Evolutionary conservation across 495 filamentous ascomycete genomes (phyloP).

Genomic region (Podospora tetraspora): DNA sequence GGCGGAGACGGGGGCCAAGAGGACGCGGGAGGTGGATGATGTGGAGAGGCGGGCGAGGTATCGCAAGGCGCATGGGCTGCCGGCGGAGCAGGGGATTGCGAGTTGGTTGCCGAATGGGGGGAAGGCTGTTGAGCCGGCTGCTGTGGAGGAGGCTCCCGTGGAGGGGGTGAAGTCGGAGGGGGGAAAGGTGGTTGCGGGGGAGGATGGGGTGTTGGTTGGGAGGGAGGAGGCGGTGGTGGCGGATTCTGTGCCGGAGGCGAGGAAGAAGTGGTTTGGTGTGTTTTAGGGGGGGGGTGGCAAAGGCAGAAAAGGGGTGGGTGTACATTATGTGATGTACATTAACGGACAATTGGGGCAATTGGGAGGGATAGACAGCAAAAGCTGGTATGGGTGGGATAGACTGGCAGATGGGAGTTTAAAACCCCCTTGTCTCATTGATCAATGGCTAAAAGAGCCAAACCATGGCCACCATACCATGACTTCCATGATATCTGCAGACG

Average conservation of each 20-base stretch:
- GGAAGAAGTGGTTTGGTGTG: constrained; percentile 42
- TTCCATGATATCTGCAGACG: neutral
- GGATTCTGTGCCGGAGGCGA: constrained; percentile 15
- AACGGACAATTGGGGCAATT: neutral
- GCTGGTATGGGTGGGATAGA: neutral
- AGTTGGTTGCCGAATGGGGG: constrained; percentile 15
- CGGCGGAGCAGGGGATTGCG: constrained; percentile 44
- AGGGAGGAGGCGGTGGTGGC: constrained; percentile 11
- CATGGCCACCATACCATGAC: neutral
- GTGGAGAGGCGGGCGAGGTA: constrained; percentile 72
- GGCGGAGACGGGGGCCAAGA: constrained; percentile 57
- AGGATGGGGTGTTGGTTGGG: constrained; percentile 1
- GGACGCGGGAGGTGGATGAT: constrained; percentile 65
- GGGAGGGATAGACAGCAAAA: neutral
- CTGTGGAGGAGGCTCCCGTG: neutral
- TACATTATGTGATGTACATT: constrained; percentile 9
- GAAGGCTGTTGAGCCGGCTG: constrained; percentile 14
- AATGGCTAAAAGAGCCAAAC: neutral
- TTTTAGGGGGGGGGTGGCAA: constrained; percentile 24
- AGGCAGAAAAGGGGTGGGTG: neutral
- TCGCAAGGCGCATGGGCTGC: constrained; percentile 75
- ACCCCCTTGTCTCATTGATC: neutral
- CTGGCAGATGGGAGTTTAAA: neutral
- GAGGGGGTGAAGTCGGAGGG: neutral
- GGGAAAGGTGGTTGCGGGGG: constrained; percentile 7